These are phyloP conservation scores for Cordyceps cicadae DNA, from an alignment of 2,329 filamentous ascomycete species.

Conservation along the genomic window DNA sequence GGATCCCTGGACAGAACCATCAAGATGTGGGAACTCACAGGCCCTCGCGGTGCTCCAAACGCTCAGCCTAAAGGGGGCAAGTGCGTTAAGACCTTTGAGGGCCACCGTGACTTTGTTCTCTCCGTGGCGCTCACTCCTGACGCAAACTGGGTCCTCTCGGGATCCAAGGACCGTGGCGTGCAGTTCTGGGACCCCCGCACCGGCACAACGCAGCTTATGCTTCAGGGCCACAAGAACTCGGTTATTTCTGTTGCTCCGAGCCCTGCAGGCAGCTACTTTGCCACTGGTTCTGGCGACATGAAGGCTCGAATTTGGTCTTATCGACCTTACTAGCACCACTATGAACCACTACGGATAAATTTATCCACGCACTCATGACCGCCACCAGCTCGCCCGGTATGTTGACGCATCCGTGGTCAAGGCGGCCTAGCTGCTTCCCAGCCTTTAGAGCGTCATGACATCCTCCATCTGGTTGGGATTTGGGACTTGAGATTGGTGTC, in stretches of 20 bases:
- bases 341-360: neutral
- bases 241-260: constrained; percentile 96
- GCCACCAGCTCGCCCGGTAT: no score
- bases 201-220: constrained; percentile 91
- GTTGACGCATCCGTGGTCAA: no score
- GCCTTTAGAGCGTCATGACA: neutral
- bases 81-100: constrained; percentile 94
- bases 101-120: constrained; percentile 95
- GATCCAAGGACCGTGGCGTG: constrained; percentile 92
- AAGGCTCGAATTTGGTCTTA: constrained; percentile 96
- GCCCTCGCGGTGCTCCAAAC: constrained; percentile 58
- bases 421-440: no score
- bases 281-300: constrained; percentile 95
- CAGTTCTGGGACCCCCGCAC: constrained; percentile 98
- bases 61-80: constrained; percentile 74
- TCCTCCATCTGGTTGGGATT: neutral
- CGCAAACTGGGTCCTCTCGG: constrained; percentile 90
- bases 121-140: constrained; percentile 93
- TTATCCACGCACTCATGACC: no score
- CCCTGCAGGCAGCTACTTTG: constrained; percentile 79
- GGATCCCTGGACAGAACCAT: constrained; percentile 97
- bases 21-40: constrained; percentile 95
- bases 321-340: constrained; percentile 33
- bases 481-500: constrained; percentile 1
- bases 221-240: constrained; percentile 97